These are phyloP conservation scores for Galeopsis tetrahit DNA, from an alignment of 257 asterid species.

Conservation along the genomic window DNA sequence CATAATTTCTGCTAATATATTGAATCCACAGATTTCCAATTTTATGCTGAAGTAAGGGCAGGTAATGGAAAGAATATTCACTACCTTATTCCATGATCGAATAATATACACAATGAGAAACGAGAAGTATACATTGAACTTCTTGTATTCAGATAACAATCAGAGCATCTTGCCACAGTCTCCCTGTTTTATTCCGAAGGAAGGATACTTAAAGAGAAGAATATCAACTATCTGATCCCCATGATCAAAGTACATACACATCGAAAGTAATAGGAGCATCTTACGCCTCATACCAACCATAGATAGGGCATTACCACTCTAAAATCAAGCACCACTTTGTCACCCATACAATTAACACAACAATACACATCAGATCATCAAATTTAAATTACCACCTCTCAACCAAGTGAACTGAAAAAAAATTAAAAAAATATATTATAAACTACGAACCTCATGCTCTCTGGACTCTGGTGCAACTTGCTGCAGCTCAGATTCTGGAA, in stretches of 20 bases:
- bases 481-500: conserved; percentile 56
- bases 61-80: conserved; percentile 24
- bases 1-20: not conserved
- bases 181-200: conserved; percentile 7
- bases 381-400: conserved; percentile 19
- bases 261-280: not conserved
- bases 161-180: not conserved
- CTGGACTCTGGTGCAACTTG: conserved; percentile 62
- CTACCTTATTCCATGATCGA: not conserved
- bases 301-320: conserved; percentile 1
- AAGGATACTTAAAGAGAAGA: conserved; percentile 21
- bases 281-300: conserved; percentile 15
- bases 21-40: not conserved
- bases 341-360: not conserved
- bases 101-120: not conserved
- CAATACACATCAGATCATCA: not conserved
- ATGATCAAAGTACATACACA: conserved; percentile 9
- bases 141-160: not conserved
- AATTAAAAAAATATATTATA: conserved; percentile 2
- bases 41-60: conserved; percentile 17
- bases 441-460: conserved; percentile 68
- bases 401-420: conserved; percentile 7
- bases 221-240: conserved; percentile 8
- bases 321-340: conserved; percentile 8
- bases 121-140: not conserved